Conservation (phyloP, 2,329 filamentous ascomycete genomes). For the Pyricularia sp. region DNA sequence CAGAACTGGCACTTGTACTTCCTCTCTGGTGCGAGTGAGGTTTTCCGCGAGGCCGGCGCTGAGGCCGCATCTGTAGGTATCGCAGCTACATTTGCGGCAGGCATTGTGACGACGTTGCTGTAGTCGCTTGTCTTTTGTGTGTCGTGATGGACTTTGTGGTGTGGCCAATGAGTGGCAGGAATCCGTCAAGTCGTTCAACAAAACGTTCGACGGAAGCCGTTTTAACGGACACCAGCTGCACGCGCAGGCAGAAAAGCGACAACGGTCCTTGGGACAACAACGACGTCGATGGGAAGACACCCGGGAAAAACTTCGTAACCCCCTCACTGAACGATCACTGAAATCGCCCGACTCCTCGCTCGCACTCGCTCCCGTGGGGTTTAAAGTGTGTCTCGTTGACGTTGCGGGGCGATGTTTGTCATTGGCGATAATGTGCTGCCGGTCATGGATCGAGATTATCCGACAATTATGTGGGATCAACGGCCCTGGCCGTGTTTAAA, state of each 20-base stretch:
- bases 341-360: slow-evolving; percentile 50
- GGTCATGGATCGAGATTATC: slow-evolving; percentile 37
- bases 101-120: slow-evolving; percentile 44
- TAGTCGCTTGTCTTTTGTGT: background rate
- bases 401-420: slow-evolving; percentile 36
- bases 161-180: background rate
- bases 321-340: slow-evolving; percentile 47
- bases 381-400: slow-evolving; percentile 61
- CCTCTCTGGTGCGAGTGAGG: slow-evolving; percentile 75
- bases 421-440: slow-evolving; percentile 38
- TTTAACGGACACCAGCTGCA: background rate
- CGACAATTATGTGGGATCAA: slow-evolving; percentile 14
- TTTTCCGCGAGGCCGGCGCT: slow-evolving; percentile 65
- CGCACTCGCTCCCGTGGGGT: slow-evolving; percentile 57
- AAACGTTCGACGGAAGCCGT: background rate
- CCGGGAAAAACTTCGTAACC: slow-evolving; percentile 19
- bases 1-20: slow-evolving; percentile 99
- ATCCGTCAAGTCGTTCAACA: background rate
- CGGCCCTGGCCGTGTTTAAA: slow-evolving; percentile 19
- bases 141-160: slow-evolving; percentile 5
- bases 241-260: slow-evolving; percentile 7
- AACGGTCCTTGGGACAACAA: slow-evolving; percentile 20
- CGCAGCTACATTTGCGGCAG: slow-evolving; percentile 59
- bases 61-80: slow-evolving; percentile 55
- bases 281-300: slow-evolving; percentile 13